Evolutionary conservation across 805 yeast species (phyloP), one percentile per base, ranked within the genome.

Genomic region (Zygoascus flipseniorum): DNA sequence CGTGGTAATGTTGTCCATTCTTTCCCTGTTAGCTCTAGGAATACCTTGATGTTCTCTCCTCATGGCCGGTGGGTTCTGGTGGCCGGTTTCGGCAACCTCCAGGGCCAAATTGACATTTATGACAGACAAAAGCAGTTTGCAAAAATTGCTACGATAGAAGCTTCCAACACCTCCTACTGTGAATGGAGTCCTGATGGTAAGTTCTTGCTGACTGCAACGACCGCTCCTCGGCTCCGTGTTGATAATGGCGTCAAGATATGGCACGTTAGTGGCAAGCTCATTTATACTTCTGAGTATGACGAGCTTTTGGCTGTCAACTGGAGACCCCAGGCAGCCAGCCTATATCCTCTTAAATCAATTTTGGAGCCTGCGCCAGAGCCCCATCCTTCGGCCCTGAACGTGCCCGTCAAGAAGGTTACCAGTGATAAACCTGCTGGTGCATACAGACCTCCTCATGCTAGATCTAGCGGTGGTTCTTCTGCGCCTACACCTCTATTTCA

Each of bases 141-240:
- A 53, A 86, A 87, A 68, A 80, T 93, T 51, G 76, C 89, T 19
- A 77, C 87, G 18, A 85, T 93, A 64, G 87, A 88, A 65, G 99
- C 98, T 13, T 73, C 96, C 46, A 95, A 93, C 73, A 89, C 98
- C 14, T 85, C 95, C n/a, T 95, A 85, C 46, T 92, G 97, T 69
- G 88, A 87, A 68, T 93, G 99, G 99, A 83, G 95, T 1, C 99
- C 99, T 9, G 95, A 93, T 71, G 98, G 99, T 41, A 82, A 93
- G 64, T 89, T 78, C 65, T 82, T 93, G 54, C 73, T 93, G 69
- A 92, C 98, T 14, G 98, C 99, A 18, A 95, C 98, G 5, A 93
- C 98, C 0, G 82, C 97, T 19, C 99, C 99, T 58, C 80, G 99
- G 63, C 79, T 93, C 62, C 82, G 99, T 65, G 99, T 93, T 43